Evolutionary conservation across 176 grass and related monocot genomes (phyloP), one percentile per base, ranked within the genome.

Genomic region (Raddia distichophylla): DNA sequence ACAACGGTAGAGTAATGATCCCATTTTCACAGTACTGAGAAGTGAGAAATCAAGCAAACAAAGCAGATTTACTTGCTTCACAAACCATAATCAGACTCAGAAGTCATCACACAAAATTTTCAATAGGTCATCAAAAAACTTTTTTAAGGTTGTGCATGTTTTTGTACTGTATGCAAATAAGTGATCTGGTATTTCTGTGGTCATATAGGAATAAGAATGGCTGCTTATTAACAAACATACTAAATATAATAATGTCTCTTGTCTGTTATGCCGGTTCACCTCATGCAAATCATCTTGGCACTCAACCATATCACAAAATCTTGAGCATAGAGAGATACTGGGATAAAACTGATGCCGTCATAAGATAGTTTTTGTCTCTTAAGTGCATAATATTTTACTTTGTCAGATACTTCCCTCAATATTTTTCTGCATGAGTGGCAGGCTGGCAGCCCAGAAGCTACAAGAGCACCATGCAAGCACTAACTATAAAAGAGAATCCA

Each of bases 351-450:
- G 10, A 65, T 55, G 59, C 8, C 7, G 3, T 10, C 59, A 27
- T 16, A 34, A 8, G 1, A 49, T 8, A 48, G 0, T 13, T 55
- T 42, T 40, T 5, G 4, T 37, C 16, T 63, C 42, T 69, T 11
- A 27, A 13, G 47, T 10, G 59, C 32, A 73, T 71, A 49, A 79
- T 83, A 48, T 32, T 73, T 58, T 60, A 44, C 51, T 52, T 59
- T 83, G 3, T 33, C 57, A 46, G 50, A 68, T 59, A 67, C 5
- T 71, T 82, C 16, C 40, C 48, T 83, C 64, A 50, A 71, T 54
- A 60, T 35, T 79, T 58, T 34, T 64, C 19, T 27, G 7, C 54
- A 61, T 74, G 45, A 0, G 33, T 68, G 27, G 62, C n/a, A n/a
- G n/a, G n/a, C n/a, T n/a, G n/a, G n/a, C 51, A 67, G 66, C 45